Evolutionary conservation across 2,329 filamentous ascomycete species (phyloP).

Genomic region (Acarospora socialis): DNA sequence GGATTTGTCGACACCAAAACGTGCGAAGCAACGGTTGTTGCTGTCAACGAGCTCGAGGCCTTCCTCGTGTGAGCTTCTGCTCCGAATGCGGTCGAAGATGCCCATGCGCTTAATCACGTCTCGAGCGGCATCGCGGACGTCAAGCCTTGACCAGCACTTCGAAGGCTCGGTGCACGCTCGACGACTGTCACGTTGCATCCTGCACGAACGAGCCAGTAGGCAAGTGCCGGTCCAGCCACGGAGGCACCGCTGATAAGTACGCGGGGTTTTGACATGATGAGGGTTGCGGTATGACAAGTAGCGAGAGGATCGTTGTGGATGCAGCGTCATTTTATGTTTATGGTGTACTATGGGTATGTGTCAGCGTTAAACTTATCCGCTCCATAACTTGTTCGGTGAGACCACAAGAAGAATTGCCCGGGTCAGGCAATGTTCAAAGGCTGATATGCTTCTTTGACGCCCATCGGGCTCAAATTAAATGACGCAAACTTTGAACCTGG

Average conservation of each 20-base stretch:
- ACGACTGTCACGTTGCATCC: constrained; percentile 28
- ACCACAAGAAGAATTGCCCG: no score
- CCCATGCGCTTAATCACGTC: constrained; percentile 41
- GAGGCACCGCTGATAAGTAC: constrained; percentile 35
- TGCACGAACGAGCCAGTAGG: constrained; percentile 35
- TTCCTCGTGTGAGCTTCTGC: constrained; percentile 29
- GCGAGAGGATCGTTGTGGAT: no score
- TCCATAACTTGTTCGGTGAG: no score
- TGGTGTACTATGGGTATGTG: no score
- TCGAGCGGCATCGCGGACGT: constrained; percentile 39
- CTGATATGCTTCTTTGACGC: no score
- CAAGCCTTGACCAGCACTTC: constrained; percentile 38
- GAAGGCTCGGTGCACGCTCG: constrained; percentile 29
- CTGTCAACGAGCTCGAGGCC: constrained; percentile 35
- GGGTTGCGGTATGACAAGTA: no score
- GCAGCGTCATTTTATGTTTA: no score
- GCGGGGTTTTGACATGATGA: constrained; percentile 21
- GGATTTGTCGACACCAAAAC: constrained; percentile 27
- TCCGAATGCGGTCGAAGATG: constrained; percentile 29
- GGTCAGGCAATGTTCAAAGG: no score
- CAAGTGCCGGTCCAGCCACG: constrained; percentile 30
- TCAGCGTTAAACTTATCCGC: no score
- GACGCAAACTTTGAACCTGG: no score
- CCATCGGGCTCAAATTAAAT: no score
- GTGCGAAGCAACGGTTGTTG: constrained; percentile 21